Conservation (phyloP, 208 protist species). For the Phytomonas sp. region DNA sequence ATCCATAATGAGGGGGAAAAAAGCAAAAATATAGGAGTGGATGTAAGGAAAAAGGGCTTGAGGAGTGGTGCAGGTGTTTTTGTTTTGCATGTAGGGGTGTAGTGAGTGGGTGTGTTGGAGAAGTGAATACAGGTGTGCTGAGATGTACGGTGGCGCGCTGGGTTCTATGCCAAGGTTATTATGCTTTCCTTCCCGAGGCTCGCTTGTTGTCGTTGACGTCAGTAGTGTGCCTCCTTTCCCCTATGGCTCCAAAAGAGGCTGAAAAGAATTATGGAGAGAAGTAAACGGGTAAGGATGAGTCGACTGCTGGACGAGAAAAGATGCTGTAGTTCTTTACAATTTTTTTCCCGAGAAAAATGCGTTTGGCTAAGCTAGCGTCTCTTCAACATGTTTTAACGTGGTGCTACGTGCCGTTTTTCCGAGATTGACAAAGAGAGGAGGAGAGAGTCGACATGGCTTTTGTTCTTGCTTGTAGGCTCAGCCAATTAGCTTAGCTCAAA, state of each 20-base stretch:
- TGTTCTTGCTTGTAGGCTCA: not conserved
- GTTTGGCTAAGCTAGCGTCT: not conserved
- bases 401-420: not conserved
- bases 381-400: not conserved
- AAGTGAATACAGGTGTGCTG: not conserved
- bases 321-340: not conserved
- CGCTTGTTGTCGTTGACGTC: not conserved
- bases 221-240: too few species aligned
- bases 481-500: not conserved
- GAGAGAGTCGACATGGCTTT: too few species aligned
- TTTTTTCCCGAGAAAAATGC: not conserved
- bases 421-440: not conserved
- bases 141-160: not conserved
- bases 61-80: not conserved
- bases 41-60: not conserved
- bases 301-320: not conserved
- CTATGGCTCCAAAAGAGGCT: too few species aligned
- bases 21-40: conserved; percentile 10
- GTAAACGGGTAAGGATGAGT: too few species aligned
- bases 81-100: not conserved
- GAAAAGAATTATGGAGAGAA: too few species aligned
- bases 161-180: not conserved
- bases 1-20: not conserved
- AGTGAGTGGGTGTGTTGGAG: not conserved
- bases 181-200: not conserved